phyloP scores from a whole-genome alignment of 495 filamentous ascomycete genomes.

The Neurospora sublineolata region DNA sequence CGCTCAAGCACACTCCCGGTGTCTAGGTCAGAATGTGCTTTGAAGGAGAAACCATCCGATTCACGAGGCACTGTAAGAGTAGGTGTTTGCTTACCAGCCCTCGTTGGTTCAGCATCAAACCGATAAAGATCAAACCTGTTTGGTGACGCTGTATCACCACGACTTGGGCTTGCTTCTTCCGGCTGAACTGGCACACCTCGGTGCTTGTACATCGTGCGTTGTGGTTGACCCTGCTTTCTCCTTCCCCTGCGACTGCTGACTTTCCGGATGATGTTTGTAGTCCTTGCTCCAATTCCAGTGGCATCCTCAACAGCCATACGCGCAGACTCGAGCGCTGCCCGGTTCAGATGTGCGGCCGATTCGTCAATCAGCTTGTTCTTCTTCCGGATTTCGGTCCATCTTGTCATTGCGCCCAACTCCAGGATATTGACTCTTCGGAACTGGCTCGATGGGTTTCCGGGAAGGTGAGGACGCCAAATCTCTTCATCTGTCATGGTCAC shows the following conservation, averaged over 20 bases:
- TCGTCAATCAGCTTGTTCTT: conserved; percentile 50
- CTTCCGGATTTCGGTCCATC: conserved; percentile 61
- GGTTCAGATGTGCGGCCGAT: conserved; percentile 27
- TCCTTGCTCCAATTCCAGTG: conserved; percentile 18
- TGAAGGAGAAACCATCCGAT: not conserved
- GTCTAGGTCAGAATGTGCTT: not conserved
- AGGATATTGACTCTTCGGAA: conserved; percentile 55
- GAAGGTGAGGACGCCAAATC: conserved; percentile 52
- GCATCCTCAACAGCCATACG: conserved; percentile 22
- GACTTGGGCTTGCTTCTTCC: not conserved
- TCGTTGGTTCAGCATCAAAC: not conserved
- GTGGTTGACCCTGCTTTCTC: not conserved
- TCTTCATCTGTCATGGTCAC: conserved; percentile 40
- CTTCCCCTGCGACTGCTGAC: conserved; percentile 24
- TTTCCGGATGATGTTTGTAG: conserved; percentile 23
- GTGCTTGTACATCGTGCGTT: not conserved
- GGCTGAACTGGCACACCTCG: not conserved
- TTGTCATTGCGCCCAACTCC: conserved; percentile 49
- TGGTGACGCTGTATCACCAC: not conserved
- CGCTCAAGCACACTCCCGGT: not conserved
- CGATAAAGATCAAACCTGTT: not conserved
- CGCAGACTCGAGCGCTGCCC: conserved; percentile 26
- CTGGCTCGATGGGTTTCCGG: conserved; percentile 56
- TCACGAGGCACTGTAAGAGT: not conserved
- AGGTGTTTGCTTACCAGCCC: not conserved